A percentile compares a stretch with the other conserved stretches of the same genome.
Conservation (phyloP, 2,329 filamentous ascomycete species). For the Knoxdaviesia capensis region DNA sequence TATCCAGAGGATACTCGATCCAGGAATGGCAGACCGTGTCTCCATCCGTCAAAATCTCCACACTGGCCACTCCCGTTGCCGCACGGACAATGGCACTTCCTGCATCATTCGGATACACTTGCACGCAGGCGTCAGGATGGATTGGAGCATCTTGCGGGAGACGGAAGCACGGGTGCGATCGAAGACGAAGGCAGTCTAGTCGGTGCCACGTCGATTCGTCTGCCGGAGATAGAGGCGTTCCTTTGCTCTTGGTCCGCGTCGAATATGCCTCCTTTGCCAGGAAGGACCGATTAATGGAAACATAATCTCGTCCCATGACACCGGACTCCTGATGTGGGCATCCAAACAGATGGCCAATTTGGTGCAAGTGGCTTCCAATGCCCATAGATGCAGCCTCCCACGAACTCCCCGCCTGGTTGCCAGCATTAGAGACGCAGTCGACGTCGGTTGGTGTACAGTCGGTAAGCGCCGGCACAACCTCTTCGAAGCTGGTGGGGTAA, state of each 20-base stretch:
- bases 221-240: conserved; percentile 49
- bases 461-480: conserved; percentile 71
- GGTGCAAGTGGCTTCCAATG: conserved; percentile 82
- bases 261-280: conserved; percentile 65
- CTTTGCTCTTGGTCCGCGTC: conserved; percentile 68
- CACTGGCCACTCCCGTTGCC: conserved; percentile 60
- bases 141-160: conserved; percentile 53
- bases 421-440: conserved; percentile 63
- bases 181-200: conserved; percentile 72
- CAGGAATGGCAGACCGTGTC: conserved; percentile 63
- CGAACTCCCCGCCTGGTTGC: conserved; percentile 67
- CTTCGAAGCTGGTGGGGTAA: conserved; percentile 75
- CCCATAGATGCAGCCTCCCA: conserved; percentile 95
- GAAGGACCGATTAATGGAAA: conserved; percentile 68
- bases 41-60: conserved; percentile 66
- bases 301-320: conserved; percentile 84
- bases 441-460: conserved; percentile 84
- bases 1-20: conserved; percentile 56
- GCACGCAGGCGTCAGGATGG: conserved; percentile 53
- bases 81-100: conserved; percentile 60
- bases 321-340: conserved; percentile 78
- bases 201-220: conserved; percentile 89
- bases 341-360: conserved; percentile 76
- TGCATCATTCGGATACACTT: conserved; percentile 69
- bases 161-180: conserved; percentile 75